Conservation (phyloP, 768 basidiomycete genomes). For the Mycena latifolia region DNA sequence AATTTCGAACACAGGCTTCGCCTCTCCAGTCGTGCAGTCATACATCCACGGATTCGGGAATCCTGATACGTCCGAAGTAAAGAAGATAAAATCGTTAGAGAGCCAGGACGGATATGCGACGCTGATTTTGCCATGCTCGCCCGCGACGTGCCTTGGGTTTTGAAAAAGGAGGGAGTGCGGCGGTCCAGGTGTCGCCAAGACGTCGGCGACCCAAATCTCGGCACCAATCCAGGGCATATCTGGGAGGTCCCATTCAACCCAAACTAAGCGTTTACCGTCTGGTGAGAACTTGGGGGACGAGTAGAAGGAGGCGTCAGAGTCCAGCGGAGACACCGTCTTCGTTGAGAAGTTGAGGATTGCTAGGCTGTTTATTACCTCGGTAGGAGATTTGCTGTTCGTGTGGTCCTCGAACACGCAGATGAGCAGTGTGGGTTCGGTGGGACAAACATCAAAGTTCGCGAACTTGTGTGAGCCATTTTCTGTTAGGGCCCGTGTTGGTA, state of each 20-base stretch:
- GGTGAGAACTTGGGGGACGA: conserved; percentile 64
- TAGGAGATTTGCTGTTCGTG: conserved; percentile 59
- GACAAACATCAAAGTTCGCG: conserved; percentile 73
- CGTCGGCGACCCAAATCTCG: conserved; percentile 65
- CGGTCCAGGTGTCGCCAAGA: conserved; percentile 41
- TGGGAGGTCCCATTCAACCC: conserved; percentile 71
- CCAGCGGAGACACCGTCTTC: conserved; percentile 58
- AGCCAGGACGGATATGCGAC: conserved; percentile 74
- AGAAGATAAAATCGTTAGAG: conserved; percentile 66
- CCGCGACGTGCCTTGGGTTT: conserved; percentile 61
- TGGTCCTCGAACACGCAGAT: conserved; percentile 81
- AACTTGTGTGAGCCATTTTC: conserved; percentile 69
- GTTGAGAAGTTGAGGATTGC: conserved; percentile 64
- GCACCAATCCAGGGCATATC: conserved; percentile 76
- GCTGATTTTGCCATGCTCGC: conserved; percentile 61
- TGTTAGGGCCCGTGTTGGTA: conserved; percentile 29
- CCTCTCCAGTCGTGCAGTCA: conserved; percentile 47
- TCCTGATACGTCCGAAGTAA: conserved; percentile 74
- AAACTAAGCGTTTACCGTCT: conserved; percentile 63
- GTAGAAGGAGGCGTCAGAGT: conserved; percentile 80
- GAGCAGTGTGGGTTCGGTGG: conserved; percentile 62
- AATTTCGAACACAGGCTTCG: conserved; percentile 53
- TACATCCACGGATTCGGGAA: conserved; percentile 78
- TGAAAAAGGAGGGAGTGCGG: conserved; percentile 45
- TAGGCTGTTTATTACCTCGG: conserved; percentile 68